Evolutionary conservation across 345 rosid species (phyloP).

Genomic region (Pugionium dolabratum): DNA sequence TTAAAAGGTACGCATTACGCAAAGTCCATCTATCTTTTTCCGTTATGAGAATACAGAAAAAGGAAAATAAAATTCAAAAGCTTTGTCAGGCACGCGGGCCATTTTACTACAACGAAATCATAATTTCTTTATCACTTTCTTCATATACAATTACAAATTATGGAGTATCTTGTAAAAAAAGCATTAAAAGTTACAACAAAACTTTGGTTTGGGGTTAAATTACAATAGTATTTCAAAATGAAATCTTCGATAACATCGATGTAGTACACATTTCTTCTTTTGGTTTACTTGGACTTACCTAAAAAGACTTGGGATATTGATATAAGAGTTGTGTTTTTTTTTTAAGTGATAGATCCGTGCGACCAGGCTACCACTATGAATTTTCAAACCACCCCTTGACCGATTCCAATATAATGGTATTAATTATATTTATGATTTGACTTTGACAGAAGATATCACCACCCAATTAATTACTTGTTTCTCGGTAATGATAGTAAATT

Average conservation of each 20-base stretch:
- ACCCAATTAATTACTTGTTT: not conserved
- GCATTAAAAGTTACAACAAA: not conserved
- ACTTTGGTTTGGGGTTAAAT: not conserved
- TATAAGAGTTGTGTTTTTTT: not conserved
- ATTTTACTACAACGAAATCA: constrained; percentile 1
- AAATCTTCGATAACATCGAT: not conserved
- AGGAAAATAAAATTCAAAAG: not conserved
- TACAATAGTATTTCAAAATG: not conserved
- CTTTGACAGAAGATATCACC: constrained; percentile 6
- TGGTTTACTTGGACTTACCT: not conserved
- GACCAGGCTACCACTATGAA: constrained; percentile 18
- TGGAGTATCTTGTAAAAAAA: too few relatives aligned
- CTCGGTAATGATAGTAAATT: not conserved
- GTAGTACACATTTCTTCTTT: not conserved
- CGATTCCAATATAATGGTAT: not conserved
- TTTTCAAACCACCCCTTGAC: constrained; percentile 8
- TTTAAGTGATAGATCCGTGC: constrained; percentile 15
- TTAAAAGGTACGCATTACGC: constrained; percentile 14
- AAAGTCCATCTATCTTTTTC: constrained; percentile 22
- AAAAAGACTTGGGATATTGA: not conserved
- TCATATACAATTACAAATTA: too few relatives aligned
- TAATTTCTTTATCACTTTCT: not conserved
- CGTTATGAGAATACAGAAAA: not conserved
- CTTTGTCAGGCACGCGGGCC: constrained; percentile 37
- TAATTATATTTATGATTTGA: constrained; percentile 8